Evolutionary conservation across 345 rosid genomes (phyloP).

Genomic region (Clarkia xantiana): DNA sequence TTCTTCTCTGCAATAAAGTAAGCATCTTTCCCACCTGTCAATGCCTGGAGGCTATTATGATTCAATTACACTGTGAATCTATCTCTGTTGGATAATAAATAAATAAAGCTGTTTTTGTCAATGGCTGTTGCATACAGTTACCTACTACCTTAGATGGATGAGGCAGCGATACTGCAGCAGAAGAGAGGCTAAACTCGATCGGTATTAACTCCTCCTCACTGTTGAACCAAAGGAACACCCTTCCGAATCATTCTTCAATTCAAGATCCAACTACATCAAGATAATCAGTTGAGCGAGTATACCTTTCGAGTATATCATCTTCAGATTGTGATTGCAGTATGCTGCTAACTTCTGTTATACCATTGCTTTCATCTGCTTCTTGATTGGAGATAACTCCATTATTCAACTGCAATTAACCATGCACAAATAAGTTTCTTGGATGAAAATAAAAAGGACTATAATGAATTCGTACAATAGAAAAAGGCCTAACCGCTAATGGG

Average conservation of each 20-base stretch:
- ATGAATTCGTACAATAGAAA: not conserved
- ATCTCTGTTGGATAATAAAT: conserved; percentile 1
- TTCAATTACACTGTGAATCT: conserved; percentile 28
- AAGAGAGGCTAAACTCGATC: conserved; percentile 28
- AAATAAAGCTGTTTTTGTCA: not conserved
- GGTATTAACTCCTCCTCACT: conserved; percentile 36
- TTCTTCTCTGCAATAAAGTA: conserved; percentile 35
- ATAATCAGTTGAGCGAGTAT: conserved; percentile 1
- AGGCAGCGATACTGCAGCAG: conserved; percentile 44
- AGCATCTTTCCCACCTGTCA: conserved; percentile 75
- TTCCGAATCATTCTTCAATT: not conserved
- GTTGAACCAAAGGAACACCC: conserved; percentile 10
- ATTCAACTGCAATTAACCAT: conserved; percentile 2
- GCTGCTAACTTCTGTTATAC: conserved; percentile 5
- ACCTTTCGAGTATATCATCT: conserved; percentile 17
- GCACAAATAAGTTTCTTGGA: not conserved
- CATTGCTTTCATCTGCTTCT: conserved; percentile 14
- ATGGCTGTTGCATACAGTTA: conserved; percentile 12
- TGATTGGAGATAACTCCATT: conserved; percentile 7
- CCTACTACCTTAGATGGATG: conserved; percentile 62
- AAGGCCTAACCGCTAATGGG: not conserved
- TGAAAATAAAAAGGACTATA: not conserved
- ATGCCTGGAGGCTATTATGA: conserved; percentile 72
- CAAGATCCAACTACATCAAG: not conserved
- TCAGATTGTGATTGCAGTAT: conserved; percentile 11